Evolutionary conservation across 2,329 filamentous ascomycete genomes (phyloP).

Genomic region (Ophiocordyceps robertsii): DNA sequence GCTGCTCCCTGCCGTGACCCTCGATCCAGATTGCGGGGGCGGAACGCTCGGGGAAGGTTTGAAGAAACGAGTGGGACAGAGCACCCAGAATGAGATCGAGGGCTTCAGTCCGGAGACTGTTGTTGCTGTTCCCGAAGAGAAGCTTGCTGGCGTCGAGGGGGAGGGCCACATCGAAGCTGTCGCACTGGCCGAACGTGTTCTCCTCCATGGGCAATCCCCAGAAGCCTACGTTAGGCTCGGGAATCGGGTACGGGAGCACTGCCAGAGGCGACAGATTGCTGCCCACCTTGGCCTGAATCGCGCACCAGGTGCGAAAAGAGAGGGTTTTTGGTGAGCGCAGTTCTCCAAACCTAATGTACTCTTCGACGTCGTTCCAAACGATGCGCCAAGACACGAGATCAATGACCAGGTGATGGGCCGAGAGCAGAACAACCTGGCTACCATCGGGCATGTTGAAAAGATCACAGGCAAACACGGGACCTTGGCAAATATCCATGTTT

Average conservation of each 20-base stretch:
- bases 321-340: conserved; percentile 5
- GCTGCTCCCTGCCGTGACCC: conserved; percentile 25
- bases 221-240: conserved; percentile 6
- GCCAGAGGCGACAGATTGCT: conserved; percentile 1
- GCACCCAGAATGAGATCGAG: conserved; percentile 24
- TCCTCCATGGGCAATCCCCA: conserved; percentile 5
- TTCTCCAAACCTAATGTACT: conserved; percentile 2
- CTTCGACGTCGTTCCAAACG: conserved; percentile 6
- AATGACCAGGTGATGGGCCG: conserved; percentile 9
- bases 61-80: conserved; percentile 18
- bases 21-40: conserved; percentile 24
- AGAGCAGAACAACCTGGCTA: conserved; percentile 3
- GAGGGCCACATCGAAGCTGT: conserved; percentile 3
- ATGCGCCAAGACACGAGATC: conserved; percentile 38
- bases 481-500: conserved; percentile 4
- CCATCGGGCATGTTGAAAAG: conserved; percentile 5
- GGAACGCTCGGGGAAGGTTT: conserved; percentile 18
- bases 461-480: conserved; percentile 9
- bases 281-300: not conserved
- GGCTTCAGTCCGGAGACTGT: conserved; percentile 18
- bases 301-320: conserved; percentile 22
- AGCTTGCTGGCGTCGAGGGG: not conserved
- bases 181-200: conserved; percentile 4
- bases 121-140: conserved; percentile 13
- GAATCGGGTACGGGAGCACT: conserved; percentile 2